Base-by-base conservation (phyloP, 768 basidiomycete species). In the Suillus subluteus region DNA sequence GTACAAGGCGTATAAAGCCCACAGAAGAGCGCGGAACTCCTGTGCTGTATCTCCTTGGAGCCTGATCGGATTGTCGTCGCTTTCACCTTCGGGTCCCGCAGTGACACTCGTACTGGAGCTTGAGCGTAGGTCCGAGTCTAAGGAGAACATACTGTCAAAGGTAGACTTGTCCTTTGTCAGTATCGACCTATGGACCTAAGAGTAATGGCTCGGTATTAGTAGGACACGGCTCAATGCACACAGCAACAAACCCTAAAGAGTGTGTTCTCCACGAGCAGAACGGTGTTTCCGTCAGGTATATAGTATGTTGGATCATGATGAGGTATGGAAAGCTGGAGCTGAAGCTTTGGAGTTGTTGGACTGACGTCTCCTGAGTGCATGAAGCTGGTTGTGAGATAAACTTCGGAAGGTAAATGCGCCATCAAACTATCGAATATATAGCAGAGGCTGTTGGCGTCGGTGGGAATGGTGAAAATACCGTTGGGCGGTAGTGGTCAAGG, bases 1-100 rank as follows among this genome's bases (percentile, higher is more conserved):
- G 73, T 76, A 88, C 87, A 81, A 71, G 0, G 83, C 81, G 69
- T 87, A 83, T 56, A 86, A 71, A 4, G 82, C 80, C 84, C 86
- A 87, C 43, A 87, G 74, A 46, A 88, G 78, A 4, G 84, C 84
- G 13, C 83, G 78, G 69, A 87, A 86, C 58, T 85, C 82, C 54
- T 82, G 82, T 30, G 79, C 81, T 7, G 79, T 79, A 66, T 87
- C 86, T 7, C 79, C 79, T 46, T 79, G 81, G 41, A 87, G 77
- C 38, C 76, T 72, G 44, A 87, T 84, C 2, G 85, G 86, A 46
- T 81, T 79, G 68, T 83, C 82, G 73, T 87, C 86, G 71, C 78
- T 80, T 64, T 76, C 76, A 3, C 86, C 86, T 68, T 87, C 86
- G 23, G 79, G 70, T 16, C 75, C 74, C 44, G 76, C 72, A 9